phyloP scores from a whole-genome alignment of 208 protist species.

The Trypanosoma vivax region DNA sequence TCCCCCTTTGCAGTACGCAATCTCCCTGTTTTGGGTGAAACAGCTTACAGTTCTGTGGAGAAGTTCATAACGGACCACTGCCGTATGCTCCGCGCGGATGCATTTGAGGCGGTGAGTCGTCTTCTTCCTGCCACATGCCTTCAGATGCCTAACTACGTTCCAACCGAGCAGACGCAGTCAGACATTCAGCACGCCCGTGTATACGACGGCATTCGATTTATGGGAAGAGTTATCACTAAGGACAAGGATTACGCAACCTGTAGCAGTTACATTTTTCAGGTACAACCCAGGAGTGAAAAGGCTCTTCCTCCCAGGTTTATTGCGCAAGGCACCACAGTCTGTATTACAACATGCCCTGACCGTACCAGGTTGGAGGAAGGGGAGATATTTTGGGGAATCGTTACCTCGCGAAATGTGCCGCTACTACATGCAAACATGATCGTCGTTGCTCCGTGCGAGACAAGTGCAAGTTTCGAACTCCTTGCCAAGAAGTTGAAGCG shows the following conservation, averaged over 20 bases:
- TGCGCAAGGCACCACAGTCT: constrained; percentile 67
- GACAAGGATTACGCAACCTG: constrained; percentile 69
- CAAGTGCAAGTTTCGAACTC: constrained; percentile 38
- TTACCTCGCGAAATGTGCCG: constrained; percentile 55
- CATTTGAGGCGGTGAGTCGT: constrained; percentile 71
- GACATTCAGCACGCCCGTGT: constrained; percentile 70
- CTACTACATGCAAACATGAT: constrained; percentile 52
- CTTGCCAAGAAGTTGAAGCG: constrained; percentile 60
- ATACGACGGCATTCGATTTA: constrained; percentile 51
- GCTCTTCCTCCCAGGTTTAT: constrained; percentile 43
- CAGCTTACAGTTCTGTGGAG: constrained; percentile 38
- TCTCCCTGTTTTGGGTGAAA: constrained; percentile 55
- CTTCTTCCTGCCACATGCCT: constrained; percentile 63
- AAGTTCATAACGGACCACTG: constrained; percentile 69
- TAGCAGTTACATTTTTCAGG: constrained; percentile 68
- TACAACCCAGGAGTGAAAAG: constrained; percentile 47
- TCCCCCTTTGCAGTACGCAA: constrained; percentile 63
- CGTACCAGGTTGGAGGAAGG: constrained; percentile 25
- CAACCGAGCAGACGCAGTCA: constrained; percentile 41
- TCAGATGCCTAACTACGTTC: constrained; percentile 43
- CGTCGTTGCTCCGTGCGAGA: constrained; percentile 57
- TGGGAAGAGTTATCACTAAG: constrained; percentile 61
- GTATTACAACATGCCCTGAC: constrained; percentile 69
- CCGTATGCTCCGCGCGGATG: constrained; percentile 77
- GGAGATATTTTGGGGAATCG: constrained; percentile 83